These are phyloP conservation scores for Claviceps arundinis DNA, from an alignment of 2,329 filamentous ascomycete species.

Conservation along the genomic window DNA sequence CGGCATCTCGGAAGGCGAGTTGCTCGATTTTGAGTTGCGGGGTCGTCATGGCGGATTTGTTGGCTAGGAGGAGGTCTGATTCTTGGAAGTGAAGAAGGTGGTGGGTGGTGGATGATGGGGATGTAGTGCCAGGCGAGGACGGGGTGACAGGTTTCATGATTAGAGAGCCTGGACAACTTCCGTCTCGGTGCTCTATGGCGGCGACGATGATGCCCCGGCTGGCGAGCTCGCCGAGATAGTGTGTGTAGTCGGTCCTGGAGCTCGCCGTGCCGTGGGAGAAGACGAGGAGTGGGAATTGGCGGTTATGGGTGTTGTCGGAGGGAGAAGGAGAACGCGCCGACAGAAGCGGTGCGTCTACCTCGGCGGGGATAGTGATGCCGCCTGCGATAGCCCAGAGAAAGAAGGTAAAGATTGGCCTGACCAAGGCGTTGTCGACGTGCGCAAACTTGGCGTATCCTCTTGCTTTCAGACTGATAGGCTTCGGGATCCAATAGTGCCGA, in stretches of 20 bases:
- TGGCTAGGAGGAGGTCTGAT: constrained; percentile 18
- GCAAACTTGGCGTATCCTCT: constrained; percentile 33
- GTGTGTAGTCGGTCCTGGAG: constrained; percentile 37
- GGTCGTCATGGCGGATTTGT: constrained; percentile 19
- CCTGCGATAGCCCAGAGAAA: constrained; percentile 29
- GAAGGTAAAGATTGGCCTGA: constrained; percentile 28
- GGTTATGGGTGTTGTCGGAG: neutral
- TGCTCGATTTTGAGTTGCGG: constrained; percentile 29
- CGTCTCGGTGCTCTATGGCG: constrained; percentile 38
- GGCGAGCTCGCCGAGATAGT: constrained; percentile 36
- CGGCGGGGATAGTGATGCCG: constrained; percentile 31
- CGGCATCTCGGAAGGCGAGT: constrained; percentile 36
- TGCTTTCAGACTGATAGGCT: constrained; percentile 29
- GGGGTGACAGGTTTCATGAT: constrained; percentile 13
- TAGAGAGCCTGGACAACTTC: constrained; percentile 32
- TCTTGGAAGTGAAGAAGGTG: constrained; percentile 22
- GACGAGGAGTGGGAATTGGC: constrained; percentile 30
- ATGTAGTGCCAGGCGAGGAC: neutral
- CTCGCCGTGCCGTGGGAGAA: constrained; percentile 40
- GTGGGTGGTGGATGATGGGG: constrained; percentile 18
- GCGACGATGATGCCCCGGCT: constrained; percentile 36
- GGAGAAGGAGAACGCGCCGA: constrained; percentile 5
- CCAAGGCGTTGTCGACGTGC: constrained; percentile 28
- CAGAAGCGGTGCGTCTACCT: constrained; percentile 30
- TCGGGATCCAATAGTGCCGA: constrained; percentile 31